Conservation (phyloP, 352 stramenopile genomes). For the Halophytophthora polymorphica region DNA sequence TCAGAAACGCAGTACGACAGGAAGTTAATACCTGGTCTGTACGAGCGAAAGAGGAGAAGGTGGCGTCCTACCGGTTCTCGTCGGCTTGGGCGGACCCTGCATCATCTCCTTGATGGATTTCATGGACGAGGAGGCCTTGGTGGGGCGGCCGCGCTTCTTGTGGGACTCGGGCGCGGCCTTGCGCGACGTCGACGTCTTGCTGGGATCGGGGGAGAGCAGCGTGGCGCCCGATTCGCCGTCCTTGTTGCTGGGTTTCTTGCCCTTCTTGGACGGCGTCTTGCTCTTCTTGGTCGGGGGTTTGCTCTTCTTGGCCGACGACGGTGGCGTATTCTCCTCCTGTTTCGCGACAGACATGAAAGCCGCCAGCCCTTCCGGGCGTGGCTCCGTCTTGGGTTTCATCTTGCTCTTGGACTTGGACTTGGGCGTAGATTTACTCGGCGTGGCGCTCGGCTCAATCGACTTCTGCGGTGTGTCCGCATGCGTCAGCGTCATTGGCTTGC, state of each 20-base stretch:
- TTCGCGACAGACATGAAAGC: constrained; percentile 1
- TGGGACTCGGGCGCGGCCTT: constrained; percentile 39
- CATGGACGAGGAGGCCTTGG: constrained; percentile 24
- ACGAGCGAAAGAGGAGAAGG: no score
- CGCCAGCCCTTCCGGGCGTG: background rate
- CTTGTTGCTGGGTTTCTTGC: constrained; percentile 12
- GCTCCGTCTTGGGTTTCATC: constrained; percentile 14
- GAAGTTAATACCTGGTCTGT: no score
- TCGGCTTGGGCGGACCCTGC: constrained; percentile 7
- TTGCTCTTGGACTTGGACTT: constrained; percentile 10
- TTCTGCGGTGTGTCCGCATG: constrained; percentile 41
- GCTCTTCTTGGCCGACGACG: constrained; percentile 16
- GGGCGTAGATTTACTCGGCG: background rate
- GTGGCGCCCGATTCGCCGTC: constrained; percentile 12
- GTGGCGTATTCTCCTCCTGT: constrained; percentile 8
- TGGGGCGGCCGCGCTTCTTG: constrained; percentile 32
- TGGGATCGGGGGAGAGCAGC: constrained; percentile 50
- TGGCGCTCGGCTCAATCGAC: constrained; percentile 5
- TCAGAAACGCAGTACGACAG: no score
- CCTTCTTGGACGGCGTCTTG: constrained; percentile 41
- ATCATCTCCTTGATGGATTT: constrained; percentile 22
- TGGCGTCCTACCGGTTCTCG: constrained; percentile 30
- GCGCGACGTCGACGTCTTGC: constrained; percentile 20
- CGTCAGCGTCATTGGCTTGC: constrained; percentile 57
- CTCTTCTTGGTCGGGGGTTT: constrained; percentile 2